These are phyloP conservation scores for Pichia sp. DNA, from an alignment of 1,139 yeast species.

Conservation along the genomic window DNA sequence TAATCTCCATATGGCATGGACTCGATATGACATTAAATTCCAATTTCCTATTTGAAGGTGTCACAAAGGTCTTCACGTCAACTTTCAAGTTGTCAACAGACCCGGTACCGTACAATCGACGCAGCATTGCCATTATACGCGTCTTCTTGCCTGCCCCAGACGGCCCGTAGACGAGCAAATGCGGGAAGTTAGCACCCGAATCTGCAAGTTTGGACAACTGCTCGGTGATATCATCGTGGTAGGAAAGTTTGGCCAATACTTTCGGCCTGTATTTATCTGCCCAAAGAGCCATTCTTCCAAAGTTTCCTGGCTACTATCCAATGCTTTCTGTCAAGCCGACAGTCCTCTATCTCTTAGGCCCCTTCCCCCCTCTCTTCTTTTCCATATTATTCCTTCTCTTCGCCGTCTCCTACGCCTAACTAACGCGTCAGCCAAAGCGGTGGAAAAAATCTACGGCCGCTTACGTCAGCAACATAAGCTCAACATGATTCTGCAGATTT, in stretches of 20 bases:
- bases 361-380: not conserved
- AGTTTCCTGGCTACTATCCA: not conserved
- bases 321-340: not conserved
- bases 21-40: constrained; percentile 91
- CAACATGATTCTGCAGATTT: not conserved
- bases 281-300: constrained; percentile 75
- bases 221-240: constrained; percentile 60
- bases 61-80: constrained; percentile 72
- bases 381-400: not conserved
- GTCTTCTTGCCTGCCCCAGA: constrained; percentile 97
- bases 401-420: not conserved
- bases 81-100: constrained; percentile 74
- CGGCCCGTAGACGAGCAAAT: constrained; percentile 87
- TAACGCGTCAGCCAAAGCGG: not conserved
- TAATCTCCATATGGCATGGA: constrained; percentile 86
- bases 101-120: constrained; percentile 76
- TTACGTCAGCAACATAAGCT: not conserved
- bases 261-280: constrained; percentile 91
- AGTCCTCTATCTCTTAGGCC: not conserved
- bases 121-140: constrained; percentile 74
- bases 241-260: constrained; percentile 57
- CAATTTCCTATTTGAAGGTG: constrained; percentile 66
- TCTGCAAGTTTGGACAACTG: constrained; percentile 53
- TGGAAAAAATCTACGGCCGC: not conserved
- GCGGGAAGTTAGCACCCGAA: constrained; percentile 83